Conservation (phyloP, 441 rosid genomes). For the Populus hybrid region DNA sequence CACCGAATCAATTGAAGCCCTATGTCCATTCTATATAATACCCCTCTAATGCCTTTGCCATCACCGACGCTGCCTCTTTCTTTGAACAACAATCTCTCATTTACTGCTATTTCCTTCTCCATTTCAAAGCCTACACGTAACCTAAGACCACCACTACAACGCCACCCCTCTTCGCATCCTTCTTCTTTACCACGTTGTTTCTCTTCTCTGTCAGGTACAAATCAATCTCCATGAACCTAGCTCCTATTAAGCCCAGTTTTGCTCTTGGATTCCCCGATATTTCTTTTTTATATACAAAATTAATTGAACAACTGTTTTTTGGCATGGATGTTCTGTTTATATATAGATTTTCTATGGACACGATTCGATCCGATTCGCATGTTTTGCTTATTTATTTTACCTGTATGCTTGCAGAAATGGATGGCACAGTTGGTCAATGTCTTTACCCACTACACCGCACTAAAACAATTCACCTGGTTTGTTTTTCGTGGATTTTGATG, state of each 20-base stretch:
- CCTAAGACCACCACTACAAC: not conserved
- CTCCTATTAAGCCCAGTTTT: not conserved
- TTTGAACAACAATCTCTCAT: not conserved
- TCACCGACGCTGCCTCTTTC: not conserved
- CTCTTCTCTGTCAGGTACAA: slow-evolving; percentile 13
- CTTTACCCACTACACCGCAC: slow-evolving; percentile 54
- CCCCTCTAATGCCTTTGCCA: not conserved
- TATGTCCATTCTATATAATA: not conserved
- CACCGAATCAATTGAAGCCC: not conserved
- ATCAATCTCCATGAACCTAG: not conserved
- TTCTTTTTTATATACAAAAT: too few relatives aligned
- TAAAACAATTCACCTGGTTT: slow-evolving; percentile 59
- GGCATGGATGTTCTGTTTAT: not conserved
- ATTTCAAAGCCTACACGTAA: not conserved
- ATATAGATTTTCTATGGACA: not conserved
- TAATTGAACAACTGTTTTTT: too few relatives aligned
- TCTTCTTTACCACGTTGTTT: slow-evolving; percentile 2
- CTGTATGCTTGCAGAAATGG: slow-evolving; percentile 30
- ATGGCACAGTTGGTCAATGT: slow-evolving; percentile 18
- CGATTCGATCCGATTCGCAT: not conserved
- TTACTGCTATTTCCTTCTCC: not conserved
- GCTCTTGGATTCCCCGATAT: not conserved
- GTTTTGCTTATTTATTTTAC: not conserved
- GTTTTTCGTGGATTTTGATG: slow-evolving; percentile 6
- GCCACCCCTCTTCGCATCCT: not conserved